Percentiles rank a stretch among this genome's conserved stretches.
These are phyloP conservation scores for Coccomyxa sp. DNA, from an alignment of 139 green algal genomes.

Conservation along the genomic window DNA sequence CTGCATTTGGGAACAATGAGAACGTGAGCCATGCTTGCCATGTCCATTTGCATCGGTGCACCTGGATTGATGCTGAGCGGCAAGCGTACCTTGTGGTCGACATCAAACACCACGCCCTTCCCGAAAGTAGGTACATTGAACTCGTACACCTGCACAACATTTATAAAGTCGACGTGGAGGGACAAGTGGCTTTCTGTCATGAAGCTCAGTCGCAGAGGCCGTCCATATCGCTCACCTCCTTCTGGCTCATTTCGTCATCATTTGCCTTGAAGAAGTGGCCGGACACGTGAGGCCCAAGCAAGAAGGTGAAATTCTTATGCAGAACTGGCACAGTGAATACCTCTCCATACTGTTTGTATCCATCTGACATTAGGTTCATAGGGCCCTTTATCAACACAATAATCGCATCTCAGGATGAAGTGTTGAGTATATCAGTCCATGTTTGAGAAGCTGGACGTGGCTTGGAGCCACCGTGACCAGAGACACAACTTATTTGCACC, in stretches of 20 bases:
- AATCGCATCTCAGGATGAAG: not conserved
- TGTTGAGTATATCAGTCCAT: not conserved
- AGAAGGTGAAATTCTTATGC: slow-evolving; percentile 94
- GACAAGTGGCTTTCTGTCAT: not conserved
- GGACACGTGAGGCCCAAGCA: slow-evolving; percentile 85
- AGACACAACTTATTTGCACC: not conserved
- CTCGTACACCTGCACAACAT: slow-evolving; percentile 79
- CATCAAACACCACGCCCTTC: slow-evolving; percentile 95
- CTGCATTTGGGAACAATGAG: not conserved
- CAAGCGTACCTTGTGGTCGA: slow-evolving; percentile 74
- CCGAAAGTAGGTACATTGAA: slow-evolving; percentile 99
- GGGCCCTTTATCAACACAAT: slow-evolving; percentile 57
- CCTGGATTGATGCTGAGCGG: no score
- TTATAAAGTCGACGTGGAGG: not conserved
- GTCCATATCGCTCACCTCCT: slow-evolving; percentile 52
- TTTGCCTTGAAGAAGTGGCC: slow-evolving; percentile 95
- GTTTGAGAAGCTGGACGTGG: not conserved
- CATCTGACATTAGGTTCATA: slow-evolving; percentile 73
- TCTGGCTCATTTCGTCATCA: slow-evolving; percentile 89
- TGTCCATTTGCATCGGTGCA: no score
- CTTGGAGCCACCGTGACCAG: not conserved
- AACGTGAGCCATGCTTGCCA: no score
- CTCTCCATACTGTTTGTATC: slow-evolving; percentile 81
- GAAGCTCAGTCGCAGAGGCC: not conserved
- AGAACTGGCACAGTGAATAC: slow-evolving; percentile 96